Base-by-base conservation (phyloP, 768 basidiomycete species). In the Pleurotus eryngii region DNA sequence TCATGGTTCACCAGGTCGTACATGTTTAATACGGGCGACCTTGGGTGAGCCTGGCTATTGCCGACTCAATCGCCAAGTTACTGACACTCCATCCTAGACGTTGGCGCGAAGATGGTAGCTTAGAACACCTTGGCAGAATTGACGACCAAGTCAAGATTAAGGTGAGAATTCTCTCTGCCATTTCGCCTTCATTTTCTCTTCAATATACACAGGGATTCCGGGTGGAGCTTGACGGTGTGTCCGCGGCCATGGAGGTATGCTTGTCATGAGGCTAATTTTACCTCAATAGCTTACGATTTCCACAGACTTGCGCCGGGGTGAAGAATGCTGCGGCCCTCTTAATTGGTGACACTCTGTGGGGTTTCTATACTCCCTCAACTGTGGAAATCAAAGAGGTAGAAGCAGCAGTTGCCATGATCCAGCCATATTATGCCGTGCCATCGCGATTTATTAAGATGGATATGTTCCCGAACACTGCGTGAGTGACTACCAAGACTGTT, bases 141-240 rank as follows among this genome's bases (percentile, higher is more conserved):
- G 84, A 86, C 61, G 82, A 85, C 59, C 84, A 85, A 65, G 82
- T 85, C 48, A 86, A 86, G 66, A 74, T 86, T 64, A 83, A 84
- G 72, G 80, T 80, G 55, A 43, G 66, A 43, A 15, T 49, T 38
- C 8, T 26, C n/a, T 9, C 9, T 17, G 20, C 42, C 12, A 39
- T 15, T 22, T 42, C 22, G 27, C 22, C 24, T n/a, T 18, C 18
- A 46, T 7, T 15, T 35, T 47, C 62, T 45, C 15, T 60, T 47
- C 15, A 14, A 49, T 17, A 39, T 22, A 35, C 38, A 20, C 49
- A 83, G 75, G 84, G 83, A 3, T 86, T 86, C 71, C 79, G 84
- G 26, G 81, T 86, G 11, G 84, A 86, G 64, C 72, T 86, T 7
- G 84, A 84, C 58, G 84, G 84, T 3, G 83, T 86, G 5, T 74